These are phyloP conservation scores for Mycena galopus DNA, from an alignment of 768 basidiomycete species.

Conservation along the genomic window DNA sequence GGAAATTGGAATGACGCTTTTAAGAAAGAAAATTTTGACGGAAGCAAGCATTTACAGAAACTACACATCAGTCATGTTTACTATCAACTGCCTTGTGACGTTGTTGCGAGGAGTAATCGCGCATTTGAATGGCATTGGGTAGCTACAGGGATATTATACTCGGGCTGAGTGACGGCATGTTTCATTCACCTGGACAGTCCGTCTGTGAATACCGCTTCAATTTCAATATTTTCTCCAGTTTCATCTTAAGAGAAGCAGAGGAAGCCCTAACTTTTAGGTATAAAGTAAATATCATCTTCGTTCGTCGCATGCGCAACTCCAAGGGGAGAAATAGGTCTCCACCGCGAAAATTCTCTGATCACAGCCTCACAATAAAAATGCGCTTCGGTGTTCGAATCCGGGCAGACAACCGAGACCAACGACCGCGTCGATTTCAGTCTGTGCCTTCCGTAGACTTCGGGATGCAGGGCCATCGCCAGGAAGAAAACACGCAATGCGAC, in stretches of 20 bases:
- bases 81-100: too few species aligned
- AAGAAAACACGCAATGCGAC: constrained; percentile 40
- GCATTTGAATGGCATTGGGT: background rate
- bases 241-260: constrained; percentile 56
- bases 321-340: constrained; percentile 36
- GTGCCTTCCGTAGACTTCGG: constrained; percentile 38
- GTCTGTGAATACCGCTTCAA: too few species aligned
- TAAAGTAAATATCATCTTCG: constrained; percentile 39
- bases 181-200: too few species aligned
- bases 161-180: background rate
- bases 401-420: constrained; percentile 10
- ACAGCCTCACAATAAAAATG: constrained; percentile 42
- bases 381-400: constrained; percentile 19
- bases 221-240: constrained; percentile 61
- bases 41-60: too few species aligned
- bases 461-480: constrained; percentile 43
- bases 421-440: constrained; percentile 42
- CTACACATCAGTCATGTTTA: too few species aligned
- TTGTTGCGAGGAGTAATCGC: background rate
- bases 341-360: constrained; percentile 34
- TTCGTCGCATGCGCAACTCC: constrained; percentile 29
- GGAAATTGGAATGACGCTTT: too few species aligned
- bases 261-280: constrained; percentile 30
- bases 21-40: too few species aligned
- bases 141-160: too few species aligned